These are phyloP conservation scores for Phellopilus nigrolimitatus DNA, from an alignment of 1,284 basidiomycete species.

Conservation along the genomic window DNA sequence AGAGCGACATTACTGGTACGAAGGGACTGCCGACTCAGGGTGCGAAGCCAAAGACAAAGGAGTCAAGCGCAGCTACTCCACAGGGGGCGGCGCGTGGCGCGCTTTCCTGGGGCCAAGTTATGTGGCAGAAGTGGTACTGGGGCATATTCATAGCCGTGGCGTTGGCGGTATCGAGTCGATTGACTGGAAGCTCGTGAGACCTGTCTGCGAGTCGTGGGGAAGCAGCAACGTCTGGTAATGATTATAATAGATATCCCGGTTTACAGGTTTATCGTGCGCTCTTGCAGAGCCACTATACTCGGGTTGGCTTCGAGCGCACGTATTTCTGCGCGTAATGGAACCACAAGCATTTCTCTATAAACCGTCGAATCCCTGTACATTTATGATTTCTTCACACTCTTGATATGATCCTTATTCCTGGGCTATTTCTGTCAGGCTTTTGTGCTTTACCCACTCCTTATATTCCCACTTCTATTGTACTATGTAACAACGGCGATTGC, in stretches of 20 bases:
- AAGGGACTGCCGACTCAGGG: constrained; percentile 21
- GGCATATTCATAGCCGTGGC: constrained; percentile 73
- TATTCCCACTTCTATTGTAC: background rate
- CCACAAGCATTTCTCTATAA: background rate
- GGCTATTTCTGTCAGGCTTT: background rate
- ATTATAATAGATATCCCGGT: too few species aligned
- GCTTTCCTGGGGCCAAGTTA: constrained; percentile 53
- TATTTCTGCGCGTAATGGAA: background rate
- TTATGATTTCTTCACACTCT: background rate
- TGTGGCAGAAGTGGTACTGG: constrained; percentile 83
- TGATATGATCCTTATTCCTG: background rate
- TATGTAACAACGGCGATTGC: background rate
- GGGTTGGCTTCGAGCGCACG: too few species aligned
- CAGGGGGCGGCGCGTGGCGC: constrained; percentile 37
- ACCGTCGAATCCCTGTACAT: constrained; percentile 4
- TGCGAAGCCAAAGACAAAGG: constrained; percentile 21
- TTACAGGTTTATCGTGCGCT: too few species aligned
- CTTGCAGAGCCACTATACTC: too few species aligned
- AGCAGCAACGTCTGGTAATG: too few species aligned
- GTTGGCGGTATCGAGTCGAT: constrained; percentile 60
- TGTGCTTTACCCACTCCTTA: background rate
- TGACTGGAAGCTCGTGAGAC: constrained; percentile 37
- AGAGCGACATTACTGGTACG: constrained; percentile 14
- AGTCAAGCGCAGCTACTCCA: constrained; percentile 19
- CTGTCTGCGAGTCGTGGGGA: background rate